Conservation (phyloP, 208 protist genomes). For the Trypanosoma caninum region DNA sequence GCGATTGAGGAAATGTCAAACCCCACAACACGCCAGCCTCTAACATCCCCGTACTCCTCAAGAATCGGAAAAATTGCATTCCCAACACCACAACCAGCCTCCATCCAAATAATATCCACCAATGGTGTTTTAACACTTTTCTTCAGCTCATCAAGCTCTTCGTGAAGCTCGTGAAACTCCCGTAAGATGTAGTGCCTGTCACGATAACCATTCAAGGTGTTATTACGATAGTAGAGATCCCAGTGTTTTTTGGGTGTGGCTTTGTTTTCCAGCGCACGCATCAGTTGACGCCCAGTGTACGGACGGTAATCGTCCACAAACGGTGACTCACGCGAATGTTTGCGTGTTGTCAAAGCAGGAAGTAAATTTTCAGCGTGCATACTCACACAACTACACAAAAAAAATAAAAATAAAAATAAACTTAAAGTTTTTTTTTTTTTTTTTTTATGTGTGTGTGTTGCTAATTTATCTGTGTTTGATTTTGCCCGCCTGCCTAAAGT, state of each 20-base stretch:
- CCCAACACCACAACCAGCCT: conserved; percentile 94
- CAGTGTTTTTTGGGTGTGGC: conserved; percentile 60
- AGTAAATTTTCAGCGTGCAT: not conserved
- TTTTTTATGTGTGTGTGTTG: not conserved
- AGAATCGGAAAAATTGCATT: conserved; percentile 92
- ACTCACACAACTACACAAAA: not conserved
- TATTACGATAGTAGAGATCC: conserved; percentile 90
- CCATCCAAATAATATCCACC: conserved; percentile 59
- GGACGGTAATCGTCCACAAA: conserved; percentile 80
- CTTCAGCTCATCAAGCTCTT: conserved; percentile 19
- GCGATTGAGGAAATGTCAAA: conserved; percentile 92
- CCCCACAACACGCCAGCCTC: conserved; percentile 62
- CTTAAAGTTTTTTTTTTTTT: not conserved
- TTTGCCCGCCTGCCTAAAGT: too few species aligned
- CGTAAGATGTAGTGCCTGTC: conserved; percentile 88
- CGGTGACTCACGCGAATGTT: conserved; percentile 35
- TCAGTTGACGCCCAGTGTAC: conserved; percentile 61
- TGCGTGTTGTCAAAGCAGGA: not conserved
- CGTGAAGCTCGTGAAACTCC: conserved; percentile 76
- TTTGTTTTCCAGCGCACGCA: conserved; percentile 7
- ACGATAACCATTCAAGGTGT: conserved; percentile 87
- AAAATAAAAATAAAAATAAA: not conserved
- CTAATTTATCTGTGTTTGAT: too few species aligned
- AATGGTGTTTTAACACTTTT: not conserved
- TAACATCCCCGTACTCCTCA: conserved; percentile 65